Conservation (phyloP, 257 asterid species). For the Petunia secreta region DNA sequence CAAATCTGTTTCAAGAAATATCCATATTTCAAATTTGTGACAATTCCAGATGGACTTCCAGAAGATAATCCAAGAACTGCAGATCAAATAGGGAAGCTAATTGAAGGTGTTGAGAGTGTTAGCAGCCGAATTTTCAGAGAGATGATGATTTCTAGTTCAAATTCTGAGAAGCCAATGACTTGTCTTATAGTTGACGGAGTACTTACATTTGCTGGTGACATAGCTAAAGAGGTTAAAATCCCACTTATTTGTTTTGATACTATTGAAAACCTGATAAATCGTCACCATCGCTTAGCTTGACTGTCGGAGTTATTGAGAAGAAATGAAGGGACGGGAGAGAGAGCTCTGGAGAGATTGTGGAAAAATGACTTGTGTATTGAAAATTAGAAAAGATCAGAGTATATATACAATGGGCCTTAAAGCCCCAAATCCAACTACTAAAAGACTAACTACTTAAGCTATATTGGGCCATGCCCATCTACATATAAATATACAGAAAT, state of each 20-base stretch:
- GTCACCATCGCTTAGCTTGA: too few relatives aligned
- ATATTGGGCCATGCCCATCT: too few relatives aligned
- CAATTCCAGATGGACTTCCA: slow-evolving; percentile 30
- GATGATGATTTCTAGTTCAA: not conserved
- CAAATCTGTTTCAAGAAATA: slow-evolving; percentile 25
- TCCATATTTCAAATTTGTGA: slow-evolving; percentile 10
- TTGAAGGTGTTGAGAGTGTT: not conserved
- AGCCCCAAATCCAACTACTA: too few relatives aligned
- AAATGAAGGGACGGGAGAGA: too few relatives aligned
- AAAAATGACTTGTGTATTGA: too few relatives aligned
- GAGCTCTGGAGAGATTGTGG: too few relatives aligned
- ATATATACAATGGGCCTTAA: too few relatives aligned
- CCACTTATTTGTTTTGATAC: slow-evolving; percentile 36
- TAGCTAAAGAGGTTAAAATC: slow-evolving; percentile 24
- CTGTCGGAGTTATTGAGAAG: too few relatives aligned
- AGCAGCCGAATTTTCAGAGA: slow-evolving; percentile 34
- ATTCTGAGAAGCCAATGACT: slow-evolving; percentile 19
- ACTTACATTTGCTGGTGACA: slow-evolving; percentile 21
- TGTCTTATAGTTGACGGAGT: slow-evolving; percentile 32
- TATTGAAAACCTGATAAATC: too few relatives aligned
- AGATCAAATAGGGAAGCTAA: not conserved
- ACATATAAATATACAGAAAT: too few relatives aligned
- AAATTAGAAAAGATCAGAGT: too few relatives aligned
- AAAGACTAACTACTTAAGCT: too few relatives aligned
- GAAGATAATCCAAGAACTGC: not conserved